Percentiles rank a stretch among this genome's conserved stretches.
Conservation (phyloP, 106 monocot genomes). For the Posidonia australis region DNA sequence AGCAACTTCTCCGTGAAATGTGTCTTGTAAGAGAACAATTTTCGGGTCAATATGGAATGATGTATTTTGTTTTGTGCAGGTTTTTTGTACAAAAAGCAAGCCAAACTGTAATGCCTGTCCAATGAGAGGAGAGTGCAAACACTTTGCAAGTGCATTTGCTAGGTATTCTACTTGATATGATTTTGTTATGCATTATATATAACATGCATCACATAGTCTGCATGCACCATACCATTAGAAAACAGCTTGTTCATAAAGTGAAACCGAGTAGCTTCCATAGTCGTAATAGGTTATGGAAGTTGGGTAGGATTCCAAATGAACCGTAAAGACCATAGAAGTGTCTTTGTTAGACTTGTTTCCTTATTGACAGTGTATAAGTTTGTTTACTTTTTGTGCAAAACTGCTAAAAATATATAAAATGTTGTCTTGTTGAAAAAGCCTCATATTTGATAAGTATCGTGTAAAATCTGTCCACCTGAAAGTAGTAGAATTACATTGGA, state of each 20-base stretch:
- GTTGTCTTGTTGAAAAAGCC: neutral
- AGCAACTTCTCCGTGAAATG: neutral
- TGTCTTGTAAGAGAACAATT: neutral
- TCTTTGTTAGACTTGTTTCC: no score
- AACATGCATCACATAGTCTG: neutral
- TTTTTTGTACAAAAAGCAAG: slow-evolving; percentile 82
- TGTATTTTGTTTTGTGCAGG: slow-evolving; percentile 28
- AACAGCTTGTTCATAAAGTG: neutral
- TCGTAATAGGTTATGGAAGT: no score
- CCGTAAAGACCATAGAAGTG: no score
- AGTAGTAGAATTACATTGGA: no score
- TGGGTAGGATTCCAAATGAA: no score
- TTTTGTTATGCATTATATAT: slow-evolving; percentile 1
- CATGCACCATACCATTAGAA: neutral
- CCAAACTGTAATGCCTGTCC: slow-evolving; percentile 90
- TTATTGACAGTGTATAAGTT: no score
- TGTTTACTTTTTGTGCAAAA: no score
- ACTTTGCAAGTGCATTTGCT: slow-evolving; percentile 81
- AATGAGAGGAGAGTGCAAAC: slow-evolving; percentile 71
- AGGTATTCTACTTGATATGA: slow-evolving; percentile 25
- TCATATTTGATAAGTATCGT: no score
- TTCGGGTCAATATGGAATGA: neutral
- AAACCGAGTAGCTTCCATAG: no score
- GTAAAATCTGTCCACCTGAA: no score
- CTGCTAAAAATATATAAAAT: no score